These are phyloP conservation scores for Cercospora beticola DNA, from an alignment of 2,329 filamentous ascomycete species.

Conservation along the genomic window DNA sequence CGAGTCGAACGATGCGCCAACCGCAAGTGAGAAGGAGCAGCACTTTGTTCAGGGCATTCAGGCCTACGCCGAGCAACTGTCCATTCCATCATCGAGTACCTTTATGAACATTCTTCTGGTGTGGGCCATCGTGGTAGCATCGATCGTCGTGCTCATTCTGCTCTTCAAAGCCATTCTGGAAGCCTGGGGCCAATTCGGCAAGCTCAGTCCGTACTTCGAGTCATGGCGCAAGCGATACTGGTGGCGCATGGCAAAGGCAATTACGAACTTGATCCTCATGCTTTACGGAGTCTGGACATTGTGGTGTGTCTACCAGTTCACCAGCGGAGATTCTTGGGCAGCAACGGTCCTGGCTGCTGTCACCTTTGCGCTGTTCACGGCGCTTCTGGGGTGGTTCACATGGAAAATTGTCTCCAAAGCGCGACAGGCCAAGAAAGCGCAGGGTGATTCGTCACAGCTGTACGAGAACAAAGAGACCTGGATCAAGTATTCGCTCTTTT, in stretches of 20 bases:
- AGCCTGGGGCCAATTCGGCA: slow-evolving; percentile 84
- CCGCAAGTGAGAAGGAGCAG: slow-evolving; percentile 47
- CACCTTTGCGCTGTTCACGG: slow-evolving; percentile 78
- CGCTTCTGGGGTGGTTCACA: slow-evolving; percentile 75
- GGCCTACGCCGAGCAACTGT: slow-evolving; percentile 77
- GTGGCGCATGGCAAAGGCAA: slow-evolving; percentile 83
- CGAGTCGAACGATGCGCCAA: slow-evolving; percentile 29
- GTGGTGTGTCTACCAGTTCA: slow-evolving; percentile 96
- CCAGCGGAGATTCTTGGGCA: slow-evolving; percentile 88
- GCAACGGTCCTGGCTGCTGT: slow-evolving; percentile 80
- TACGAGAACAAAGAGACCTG: slow-evolving; percentile 89
- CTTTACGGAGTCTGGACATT: slow-evolving; percentile 94
- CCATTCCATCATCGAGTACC: slow-evolving; percentile 82
- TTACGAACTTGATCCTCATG: slow-evolving; percentile 85
- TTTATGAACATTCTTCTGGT: slow-evolving; percentile 94
- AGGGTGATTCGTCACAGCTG: slow-evolving; percentile 71
- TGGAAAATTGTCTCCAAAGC: slow-evolving; percentile 80
- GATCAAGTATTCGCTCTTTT: slow-evolving; percentile 96
- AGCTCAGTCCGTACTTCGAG: slow-evolving; percentile 73
- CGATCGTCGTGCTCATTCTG: slow-evolving; percentile 80
- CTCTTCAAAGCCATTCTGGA: slow-evolving; percentile 90
- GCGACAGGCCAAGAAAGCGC: slow-evolving; percentile 67
- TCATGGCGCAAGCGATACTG: slow-evolving; percentile 96
- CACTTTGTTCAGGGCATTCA: slow-evolving; percentile 71
- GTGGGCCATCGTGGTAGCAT: slow-evolving; percentile 81